Base-by-base conservation (phyloP, 2,329 filamentous ascomycete genomes). In the Nothophaeocryptopus gaeumannii region DNA sequence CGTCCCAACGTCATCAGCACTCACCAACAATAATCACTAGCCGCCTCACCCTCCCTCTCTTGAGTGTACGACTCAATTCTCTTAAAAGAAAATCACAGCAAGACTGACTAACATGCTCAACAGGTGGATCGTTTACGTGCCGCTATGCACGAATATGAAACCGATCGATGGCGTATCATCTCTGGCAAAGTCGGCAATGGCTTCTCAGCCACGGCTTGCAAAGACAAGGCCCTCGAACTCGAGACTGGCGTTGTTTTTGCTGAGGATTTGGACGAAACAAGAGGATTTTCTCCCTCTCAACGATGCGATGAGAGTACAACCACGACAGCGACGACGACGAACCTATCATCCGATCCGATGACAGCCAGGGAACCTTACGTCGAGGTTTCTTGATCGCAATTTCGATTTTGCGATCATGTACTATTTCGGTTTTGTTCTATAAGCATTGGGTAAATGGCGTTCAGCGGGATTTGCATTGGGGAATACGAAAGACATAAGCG, bases 111-210 rank as follows among this genome's bases (percentile, higher is more conserved):
- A 45, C n/a, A 33, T 13, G 5, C 9, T 16, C 20, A 13, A 30
- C 50, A 52, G 88, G 83, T 91, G 60, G 79, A 86, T 69, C 89
- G 88, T 69, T 81, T 93, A 61, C 84, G 82, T 55, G 83, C 79
- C 47, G 86, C 88, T 5, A 80, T 92, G 59, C 83, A 87, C 66
- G 88, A 92, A 69, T 92, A 92, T 74, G 88, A 93, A 66, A 88
- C 86, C 72, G 90, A 96, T 70, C 89, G 89, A 67, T 96, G 91
- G 91, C 86, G 89, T 60, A 89, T 95, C 65, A 84, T 96, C 55
- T 86, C 91, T 52, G 87, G 88, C 64, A 96, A 95, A 72, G 86
- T 96, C 62, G 91, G 91, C 54, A 88, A 85, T 43, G 90, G 91
- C 39, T 95, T 95, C 67, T 93, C 89, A 33, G 88, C 91, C 35